Base-by-base conservation (phyloP, 2,329 filamentous ascomycete species). In the Monosporascus ibericus region DNA sequence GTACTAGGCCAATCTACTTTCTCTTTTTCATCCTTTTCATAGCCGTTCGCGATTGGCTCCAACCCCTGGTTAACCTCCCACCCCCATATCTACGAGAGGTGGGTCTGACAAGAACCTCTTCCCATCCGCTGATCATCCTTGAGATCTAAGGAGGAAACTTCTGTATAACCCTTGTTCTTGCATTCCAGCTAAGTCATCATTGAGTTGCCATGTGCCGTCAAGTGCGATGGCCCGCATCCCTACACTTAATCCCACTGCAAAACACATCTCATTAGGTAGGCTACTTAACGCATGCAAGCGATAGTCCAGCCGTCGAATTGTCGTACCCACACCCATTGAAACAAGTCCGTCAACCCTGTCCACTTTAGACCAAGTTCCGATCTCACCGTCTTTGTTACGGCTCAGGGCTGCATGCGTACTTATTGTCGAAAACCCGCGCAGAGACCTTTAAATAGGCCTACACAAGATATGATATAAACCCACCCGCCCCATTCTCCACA, bases 191-290 rank as follows among this genome's bases (percentile, higher is more conserved):
- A n/a, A 46, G 9, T 27, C 36, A 48, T 27, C 20, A 22, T 37
- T n/a, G 15, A 24, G 42, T 47, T 47, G 44, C 51, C 46, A 49
- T 42, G 40, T 25, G 39, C 37, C 37, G 36, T 46, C 24, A 52
- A n/a, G 30, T 25, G 38, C 47, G 51, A 54, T 55, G 48, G 50
- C 50, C 52, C 48, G 52, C 47, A 48, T 40, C 44, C 47, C 47
- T 6, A 48, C 24, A 38, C 37, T 37, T 37, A 48, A 44, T 48
- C 25, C 27, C 37, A 50, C 52, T 53, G 52, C 48, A 49, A 49
- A 55, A 47, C 53, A 46, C 42, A 30, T 6, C 24, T 24, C 15
- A 46, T 30, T 25, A 46, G 11, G 17, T 40, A 18, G 11, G 11
- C 11, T 46, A 25, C 25, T 24, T 46, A 22, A 27, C 42, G n/a